Conservation (phyloP, 192 early-diverging fungal genomes). For the Gonapodya sp. region DNA sequence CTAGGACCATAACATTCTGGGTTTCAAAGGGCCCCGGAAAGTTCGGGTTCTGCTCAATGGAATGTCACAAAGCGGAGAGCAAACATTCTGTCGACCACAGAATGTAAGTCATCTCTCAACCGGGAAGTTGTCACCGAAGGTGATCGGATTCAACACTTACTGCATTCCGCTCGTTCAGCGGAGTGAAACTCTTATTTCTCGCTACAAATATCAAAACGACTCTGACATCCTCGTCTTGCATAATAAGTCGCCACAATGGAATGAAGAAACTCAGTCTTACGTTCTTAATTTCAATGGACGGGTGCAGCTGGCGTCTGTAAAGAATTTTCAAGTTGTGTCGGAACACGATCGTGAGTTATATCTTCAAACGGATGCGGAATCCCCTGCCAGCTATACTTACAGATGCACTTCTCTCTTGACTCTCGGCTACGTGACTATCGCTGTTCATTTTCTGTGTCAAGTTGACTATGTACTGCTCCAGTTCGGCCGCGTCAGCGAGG, state of each 20-base stretch:
- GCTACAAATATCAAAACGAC: conserved; percentile 42
- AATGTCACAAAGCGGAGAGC: conserved; percentile 48
- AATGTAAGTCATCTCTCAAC: conserved; percentile 40
- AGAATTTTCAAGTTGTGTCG: conserved; percentile 95
- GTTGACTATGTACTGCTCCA: conserved; percentile 92
- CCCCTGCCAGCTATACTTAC: neutral
- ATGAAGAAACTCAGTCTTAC: conserved; percentile 77
- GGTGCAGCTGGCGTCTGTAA: conserved; percentile 80
- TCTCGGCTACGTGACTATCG: neutral
- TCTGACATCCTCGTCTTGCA: conserved; percentile 61
- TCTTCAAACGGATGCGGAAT: too few relatives aligned
- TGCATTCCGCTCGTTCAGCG: conserved; percentile 26
- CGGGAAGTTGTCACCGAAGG: conserved; percentile 1
- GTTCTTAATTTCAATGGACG: conserved; percentile 90
- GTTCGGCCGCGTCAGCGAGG: conserved; percentile 68
- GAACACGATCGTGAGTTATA: conserved; percentile 76
- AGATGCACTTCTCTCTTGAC: neutral
- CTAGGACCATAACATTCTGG: conserved; percentile 78
- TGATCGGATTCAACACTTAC: conserved; percentile 10
- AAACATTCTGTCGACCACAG: conserved; percentile 38
- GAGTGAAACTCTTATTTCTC: conserved; percentile 51
- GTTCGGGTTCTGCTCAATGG: conserved; percentile 75
- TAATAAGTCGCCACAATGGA: conserved; percentile 94
- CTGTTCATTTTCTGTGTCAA: conserved; percentile 18
- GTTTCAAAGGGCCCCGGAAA: conserved; percentile 83